A percentile compares a stretch with the other conserved stretches of the same genome.
Evolutionary conservation across 192 early-diverging fungal genomes (phyloP).

Genomic region (Linnemannia schmuckeri): DNA sequence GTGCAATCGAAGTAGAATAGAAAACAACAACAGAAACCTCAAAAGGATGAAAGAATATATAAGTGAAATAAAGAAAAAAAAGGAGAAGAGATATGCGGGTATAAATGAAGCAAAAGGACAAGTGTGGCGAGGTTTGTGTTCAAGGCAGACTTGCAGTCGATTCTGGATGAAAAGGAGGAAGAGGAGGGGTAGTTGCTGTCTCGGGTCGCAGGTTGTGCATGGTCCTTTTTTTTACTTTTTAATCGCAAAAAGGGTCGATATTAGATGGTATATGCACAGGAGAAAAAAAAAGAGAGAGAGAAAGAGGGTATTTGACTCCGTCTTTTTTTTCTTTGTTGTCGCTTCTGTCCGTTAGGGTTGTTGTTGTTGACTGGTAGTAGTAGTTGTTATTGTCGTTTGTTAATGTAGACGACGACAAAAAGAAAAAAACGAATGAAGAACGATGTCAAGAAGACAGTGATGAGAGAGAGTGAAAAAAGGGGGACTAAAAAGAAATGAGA

Average conservation of each 20-base stretch:
- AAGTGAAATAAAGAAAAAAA: not conserved
- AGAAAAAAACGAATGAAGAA: not conserved
- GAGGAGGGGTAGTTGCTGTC: conserved; percentile 4
- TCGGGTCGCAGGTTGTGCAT: not conserved
- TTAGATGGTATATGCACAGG: not conserved
- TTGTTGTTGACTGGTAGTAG: not conserved
- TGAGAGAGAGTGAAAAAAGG: not conserved
- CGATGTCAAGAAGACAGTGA: not conserved
- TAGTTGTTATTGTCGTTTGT: not conserved
- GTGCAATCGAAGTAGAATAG: not conserved
- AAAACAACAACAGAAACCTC: not conserved
- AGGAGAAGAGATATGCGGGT: not conserved
- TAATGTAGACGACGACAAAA: not conserved
- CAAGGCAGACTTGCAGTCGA: not conserved
- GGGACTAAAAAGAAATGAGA: not conserved
- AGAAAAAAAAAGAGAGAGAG: not conserved
- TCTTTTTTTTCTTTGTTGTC: not conserved
- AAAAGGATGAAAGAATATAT: not conserved
- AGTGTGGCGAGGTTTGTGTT: not conserved
- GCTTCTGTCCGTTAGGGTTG: not conserved
- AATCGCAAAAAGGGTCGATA: not conserved
- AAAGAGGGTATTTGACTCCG: not conserved
- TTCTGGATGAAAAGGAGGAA: not conserved
- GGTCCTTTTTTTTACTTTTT: not conserved
- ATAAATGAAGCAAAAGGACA: not conserved